Evolutionary conservation across 176 grass and related monocot genomes (phyloP).

Genomic region (Alopecurus myosuroides): DNA sequence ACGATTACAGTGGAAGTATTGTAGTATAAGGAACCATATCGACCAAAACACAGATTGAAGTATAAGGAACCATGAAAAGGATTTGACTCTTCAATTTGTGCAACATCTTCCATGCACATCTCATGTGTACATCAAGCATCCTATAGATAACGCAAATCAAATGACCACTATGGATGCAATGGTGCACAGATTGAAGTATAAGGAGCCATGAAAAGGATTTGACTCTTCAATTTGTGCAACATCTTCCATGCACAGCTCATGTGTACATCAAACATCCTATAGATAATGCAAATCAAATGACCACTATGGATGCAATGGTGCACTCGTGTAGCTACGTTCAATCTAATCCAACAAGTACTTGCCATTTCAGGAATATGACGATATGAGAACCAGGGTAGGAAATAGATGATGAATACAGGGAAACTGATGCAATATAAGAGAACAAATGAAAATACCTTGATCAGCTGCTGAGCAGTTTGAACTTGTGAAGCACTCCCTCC

Average conservation of each 20-base stretch:
- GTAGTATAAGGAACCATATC: not conserved
- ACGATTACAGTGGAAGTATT: not conserved
- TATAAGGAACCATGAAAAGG: not conserved
- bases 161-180: too few species aligned
- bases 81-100: not conserved
- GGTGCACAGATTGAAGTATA: not conserved
- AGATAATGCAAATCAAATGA: not conserved
- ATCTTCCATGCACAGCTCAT: not conserved
- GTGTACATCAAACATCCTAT: not conserved
- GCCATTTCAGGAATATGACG: not conserved
- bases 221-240: not conserved
- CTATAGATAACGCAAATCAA: not conserved
- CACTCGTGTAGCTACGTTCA: not conserved
- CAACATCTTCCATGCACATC: not conserved
- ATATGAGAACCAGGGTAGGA: not conserved
- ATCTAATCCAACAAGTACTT: not conserved
- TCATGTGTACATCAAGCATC: not conserved
- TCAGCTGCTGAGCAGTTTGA: constrained; percentile 94
- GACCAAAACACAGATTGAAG: not conserved
- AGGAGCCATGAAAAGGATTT: not conserved
- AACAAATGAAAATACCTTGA: constrained; percentile 52
- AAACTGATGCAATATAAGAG: not conserved
- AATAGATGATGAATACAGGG: not conserved
- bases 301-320: not conserved
- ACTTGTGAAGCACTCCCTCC: constrained; percentile 73